phyloP scores from a whole-genome alignment of 2,329 filamentous ascomycete genomes.

The Cercospora berteroae region DNA sequence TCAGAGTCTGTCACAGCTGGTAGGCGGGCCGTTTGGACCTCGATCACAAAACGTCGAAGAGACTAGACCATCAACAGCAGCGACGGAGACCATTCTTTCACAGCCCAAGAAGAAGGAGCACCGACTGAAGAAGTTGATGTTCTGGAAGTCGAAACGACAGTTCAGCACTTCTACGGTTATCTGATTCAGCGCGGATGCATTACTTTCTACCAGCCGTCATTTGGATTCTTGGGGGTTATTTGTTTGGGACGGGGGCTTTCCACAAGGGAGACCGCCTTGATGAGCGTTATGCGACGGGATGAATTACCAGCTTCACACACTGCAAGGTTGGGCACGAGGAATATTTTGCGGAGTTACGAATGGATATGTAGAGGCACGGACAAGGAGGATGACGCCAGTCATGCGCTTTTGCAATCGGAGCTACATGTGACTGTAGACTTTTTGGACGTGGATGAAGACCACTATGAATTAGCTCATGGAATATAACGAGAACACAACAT shows the following conservation, averaged over 20 bases:
- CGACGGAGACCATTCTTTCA: slow-evolving; percentile 61
- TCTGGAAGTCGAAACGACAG: slow-evolving; percentile 64
- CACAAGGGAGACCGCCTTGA: not conserved
- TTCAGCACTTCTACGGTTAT: slow-evolving; percentile 26
- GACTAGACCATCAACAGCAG: slow-evolving; percentile 43
- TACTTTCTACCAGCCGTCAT: not conserved
- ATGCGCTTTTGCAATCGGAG: slow-evolving; percentile 13
- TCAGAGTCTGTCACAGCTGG: slow-evolving; percentile 71
- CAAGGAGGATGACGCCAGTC: slow-evolving; percentile 6
- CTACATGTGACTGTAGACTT: not conserved
- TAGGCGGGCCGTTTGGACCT: slow-evolving; percentile 68
- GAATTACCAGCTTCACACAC: slow-evolving; percentile 21
- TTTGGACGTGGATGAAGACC: slow-evolving; percentile 5
- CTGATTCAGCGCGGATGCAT: slow-evolving; percentile 4
- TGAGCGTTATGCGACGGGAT: not conserved
- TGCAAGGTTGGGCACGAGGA: slow-evolving; percentile 13
- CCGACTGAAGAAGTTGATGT: slow-evolving; percentile 72
- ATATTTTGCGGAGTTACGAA: slow-evolving; percentile 17
- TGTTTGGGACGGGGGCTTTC: not conserved
- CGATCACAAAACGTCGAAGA: slow-evolving; percentile 17
- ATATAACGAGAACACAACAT: not conserved
- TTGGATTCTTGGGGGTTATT: not conserved
- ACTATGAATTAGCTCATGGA: slow-evolving; percentile 9
- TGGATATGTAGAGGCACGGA: slow-evolving; percentile 19
- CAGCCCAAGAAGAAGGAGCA: slow-evolving; percentile 66